Evolutionary conservation across 345 rosid genomes (phyloP), one percentile per base, ranked within the genome.

Genomic region (Microcos paniculata): DNA sequence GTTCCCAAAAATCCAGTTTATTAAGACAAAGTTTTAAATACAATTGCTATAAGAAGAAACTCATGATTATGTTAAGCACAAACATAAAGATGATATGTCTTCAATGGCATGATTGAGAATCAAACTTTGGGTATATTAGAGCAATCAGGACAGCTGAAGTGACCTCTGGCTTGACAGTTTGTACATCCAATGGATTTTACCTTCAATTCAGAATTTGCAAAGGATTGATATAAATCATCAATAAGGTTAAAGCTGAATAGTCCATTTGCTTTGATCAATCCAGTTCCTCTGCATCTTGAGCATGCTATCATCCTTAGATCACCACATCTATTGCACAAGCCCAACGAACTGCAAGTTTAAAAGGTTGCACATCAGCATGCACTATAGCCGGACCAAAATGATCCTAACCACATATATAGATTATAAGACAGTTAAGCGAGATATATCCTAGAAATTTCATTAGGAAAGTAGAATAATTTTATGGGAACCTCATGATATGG

Each of bases 261-360:
- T 43, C 89, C 94, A 16, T 86, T 84, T 71, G 84, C 82, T 76
- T 83, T 96, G 59, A 90, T 81, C 2, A 66, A 72, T 56, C 98
- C 93, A n/a, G 82, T 85, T 48, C 99, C 98, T 84, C 85, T 88
- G 52, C 99, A 96, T 6, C 79, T 86, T 5, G 89, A 83, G 86
- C 98, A 96, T 0, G 99, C 91, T 78, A 88, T 79, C 82, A 85
- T 75, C 93, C 79, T 86, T 58, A 93, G 80, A 82, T 90, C 91
- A 1, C 98, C 98, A 13, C 99, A 96, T 80, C 79, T 93, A 73
- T 72, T 87, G 82, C 99, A 96, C 94, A 93, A 87, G 40, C 94
- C 95, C 35, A 96, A 87, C 1, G 94, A 87, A 40, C 97, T 93
- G 89, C 86, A 85, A 33, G 73, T 62, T 13, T 73, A 69, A 78